phyloP scores from a whole-genome alignment of 1,284 basidiomycete species.

The Tremellales sp. region DNA sequence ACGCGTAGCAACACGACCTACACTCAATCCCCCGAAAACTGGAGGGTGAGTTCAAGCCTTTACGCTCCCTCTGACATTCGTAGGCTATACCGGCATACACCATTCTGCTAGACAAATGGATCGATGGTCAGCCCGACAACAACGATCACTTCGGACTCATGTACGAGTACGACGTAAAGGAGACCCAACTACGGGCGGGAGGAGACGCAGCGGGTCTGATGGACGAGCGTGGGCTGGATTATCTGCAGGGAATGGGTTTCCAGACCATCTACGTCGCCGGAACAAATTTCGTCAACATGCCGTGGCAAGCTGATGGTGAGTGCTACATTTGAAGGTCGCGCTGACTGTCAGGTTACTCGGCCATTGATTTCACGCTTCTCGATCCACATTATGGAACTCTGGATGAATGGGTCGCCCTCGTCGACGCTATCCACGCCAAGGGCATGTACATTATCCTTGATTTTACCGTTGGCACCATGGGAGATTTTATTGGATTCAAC shows the following conservation, averaged over 20 bases:
- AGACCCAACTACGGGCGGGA: slow-evolving; percentile 80
- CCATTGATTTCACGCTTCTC: slow-evolving; percentile 78
- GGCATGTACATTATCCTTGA: slow-evolving; percentile 89
- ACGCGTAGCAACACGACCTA: slow-evolving; percentile 61
- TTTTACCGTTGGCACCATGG: slow-evolving; percentile 88
- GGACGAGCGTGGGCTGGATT: slow-evolving; percentile 64
- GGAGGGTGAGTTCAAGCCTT: slow-evolving; percentile 55
- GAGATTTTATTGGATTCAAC: slow-evolving; percentile 75
- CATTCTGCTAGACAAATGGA: slow-evolving; percentile 83
- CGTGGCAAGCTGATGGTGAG: slow-evolving; percentile 90
- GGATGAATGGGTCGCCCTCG: slow-evolving; percentile 67
- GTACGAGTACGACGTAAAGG: slow-evolving; percentile 78
- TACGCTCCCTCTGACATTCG: slow-evolving; percentile 1
- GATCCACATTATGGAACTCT: slow-evolving; percentile 87
- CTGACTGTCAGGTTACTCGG: slow-evolving; percentile 70
- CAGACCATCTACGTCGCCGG: slow-evolving; percentile 81
- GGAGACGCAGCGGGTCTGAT: slow-evolving; percentile 77
- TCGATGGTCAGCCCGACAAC: slow-evolving; percentile 82
- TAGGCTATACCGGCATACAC: slow-evolving; percentile 72
- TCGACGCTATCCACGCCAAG: slow-evolving; percentile 69
- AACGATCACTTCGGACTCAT: slow-evolving; percentile 79
- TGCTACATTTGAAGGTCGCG: slow-evolving; percentile 16
- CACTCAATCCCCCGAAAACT: slow-evolving; percentile 75
- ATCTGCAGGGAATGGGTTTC: slow-evolving; percentile 81
- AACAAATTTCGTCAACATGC: slow-evolving; percentile 87